Base-by-base conservation (phyloP, 768 basidiomycete species). In the Termitomyces sp. region DNA sequence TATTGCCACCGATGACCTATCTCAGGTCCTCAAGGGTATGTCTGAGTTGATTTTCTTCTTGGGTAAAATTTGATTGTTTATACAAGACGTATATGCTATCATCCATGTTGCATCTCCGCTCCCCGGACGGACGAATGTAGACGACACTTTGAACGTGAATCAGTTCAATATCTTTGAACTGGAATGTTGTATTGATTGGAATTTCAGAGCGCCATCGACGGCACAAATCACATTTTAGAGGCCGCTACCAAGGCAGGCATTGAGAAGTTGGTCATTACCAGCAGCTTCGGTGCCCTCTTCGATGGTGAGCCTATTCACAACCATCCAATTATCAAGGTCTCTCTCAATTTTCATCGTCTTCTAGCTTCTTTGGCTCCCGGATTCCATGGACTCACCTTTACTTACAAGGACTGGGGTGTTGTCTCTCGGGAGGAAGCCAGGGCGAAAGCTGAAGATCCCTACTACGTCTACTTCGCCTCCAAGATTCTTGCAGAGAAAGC, bases 401-500 rank as follows among this genome's bases (percentile, higher is more conserved):
- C 60, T 11, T 65, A 65, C 35, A 49, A 64, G 32, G 76, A 72
- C 27, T 76, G 75, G 76, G 73, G 68, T 30, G 55, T 61, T 6
- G 63, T 63, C 12, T 67, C 70, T 9, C 56, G 62, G 16, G 71
- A 74, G 44, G 70, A 76, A 34, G 67, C 68, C 2, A 56, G 63
- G 35, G 59, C 59, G n/a, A 62, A 69, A 19, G 63, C 65, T 21
- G 64, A 66, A 0, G 58, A 67, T 43, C 66, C 67, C 10, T 65
- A 65, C 34, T 74, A 70, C 44, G 64, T 71, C 37, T 81, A 80
- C 64, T 68, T 71, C 37, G 69, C 70, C 12, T 68, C 75, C 14
- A 81, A 81, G 57, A 66, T 67, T 14, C 61, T 76, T 3, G 72
- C 75, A 3, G 78, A 80, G 61, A 61, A 63, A 27, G 74, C 75